Base-by-base conservation (phyloP, 176 grass and related monocot genomes). In the Zoysia pacifica region DNA sequence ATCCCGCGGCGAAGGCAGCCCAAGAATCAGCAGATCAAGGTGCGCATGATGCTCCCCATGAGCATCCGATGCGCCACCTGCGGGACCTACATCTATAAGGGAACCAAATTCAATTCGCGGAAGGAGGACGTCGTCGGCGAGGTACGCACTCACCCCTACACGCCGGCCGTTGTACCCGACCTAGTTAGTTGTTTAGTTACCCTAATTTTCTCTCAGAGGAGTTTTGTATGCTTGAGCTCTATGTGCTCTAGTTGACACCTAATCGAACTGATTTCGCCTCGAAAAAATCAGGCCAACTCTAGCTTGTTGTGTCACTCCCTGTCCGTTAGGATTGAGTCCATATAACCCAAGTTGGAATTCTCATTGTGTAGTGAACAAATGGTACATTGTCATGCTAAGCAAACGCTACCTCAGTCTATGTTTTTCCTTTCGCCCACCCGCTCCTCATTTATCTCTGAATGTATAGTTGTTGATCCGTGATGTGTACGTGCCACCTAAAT, bases 41-140 rank as follows among this genome's bases (percentile, higher is more conserved):
- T 95, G 78, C 86, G 87, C 36, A 95, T 92, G 93, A 89, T 95
- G 93, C 93, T 92, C 3, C 89, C 93, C 44, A 92, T 92, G 87
- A 92, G 84, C 87, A 90, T 95, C 84, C 93, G 72, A 2, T 92
- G 93, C 65, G 65, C 14, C 65, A 92, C 89, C 81, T 92, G 93
- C 11, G 89, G 93, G 11, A 92, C 81, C 2, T 94, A 92, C 89
- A 92, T 95, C 74, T 90, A 87, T 78, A 95, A 90, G 82, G 93
- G 93, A 14, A 95, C 93, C 48, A 94, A 95, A 67, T 95, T 95
- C 79, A 95, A 95, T 77, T 92, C 89, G n/a, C 76, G 93, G 12
- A 95, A 92, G 75, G 93, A 95, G 75, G 87, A 91, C 56, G 87
- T 85, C 69, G 20, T 85, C 47, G 87, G 87, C 79, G 93, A 92